Evolutionary conservation across 31 red algal genomes (phyloP), one percentile per base, ranked within the genome.

Genomic region (Odonthalia washingtoniensis): DNA sequence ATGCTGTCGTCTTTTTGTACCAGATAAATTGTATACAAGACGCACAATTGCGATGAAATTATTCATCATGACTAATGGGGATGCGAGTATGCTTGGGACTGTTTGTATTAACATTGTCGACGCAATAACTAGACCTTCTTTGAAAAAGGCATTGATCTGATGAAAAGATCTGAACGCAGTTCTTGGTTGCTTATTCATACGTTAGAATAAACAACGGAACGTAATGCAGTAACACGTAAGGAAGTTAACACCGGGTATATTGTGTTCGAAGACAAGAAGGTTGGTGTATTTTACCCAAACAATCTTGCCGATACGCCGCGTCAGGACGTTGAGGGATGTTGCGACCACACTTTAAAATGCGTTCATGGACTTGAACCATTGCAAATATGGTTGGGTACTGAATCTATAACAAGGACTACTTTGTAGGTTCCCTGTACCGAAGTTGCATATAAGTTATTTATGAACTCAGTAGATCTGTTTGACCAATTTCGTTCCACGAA

Each of bases 401-500:
- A 65, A 40, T 65, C 77, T 16, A 4, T 81, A 12, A 14, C 18
- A 1, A 45, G 77, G 3, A 64, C 77, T 33, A 40, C 33, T 1
- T 57, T 81, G 3, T 17, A 37, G 5, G 77, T 81, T 21, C 77
- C 74, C 2, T 5, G 16, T 30, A 41, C 46, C 5, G 46, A 45
- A 5, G 74, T 77, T 6, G 74, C 74, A 38, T 65, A 81, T 30
- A 81, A 81, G 18, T 4, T 81, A 3, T 81, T 81, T 52, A 81
- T 64, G 77, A 81, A 81, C n/a, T 6, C 49, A 36, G 77, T 81
- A 1, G 53, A 81, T 4, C 26, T 45, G 32, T 31, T 81, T 38
- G 77, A 81, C 38, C 74, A 77, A 41, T 77, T 77, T 46, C 74
- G 74, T 4, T 77, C 74, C 3, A 77, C 74, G 18, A 77, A 39